Evolutionary conservation across 2,329 filamentous ascomycete species (phyloP), one percentile per base, ranked within the genome.

Genomic region (Aspergillus viridinutans): DNA sequence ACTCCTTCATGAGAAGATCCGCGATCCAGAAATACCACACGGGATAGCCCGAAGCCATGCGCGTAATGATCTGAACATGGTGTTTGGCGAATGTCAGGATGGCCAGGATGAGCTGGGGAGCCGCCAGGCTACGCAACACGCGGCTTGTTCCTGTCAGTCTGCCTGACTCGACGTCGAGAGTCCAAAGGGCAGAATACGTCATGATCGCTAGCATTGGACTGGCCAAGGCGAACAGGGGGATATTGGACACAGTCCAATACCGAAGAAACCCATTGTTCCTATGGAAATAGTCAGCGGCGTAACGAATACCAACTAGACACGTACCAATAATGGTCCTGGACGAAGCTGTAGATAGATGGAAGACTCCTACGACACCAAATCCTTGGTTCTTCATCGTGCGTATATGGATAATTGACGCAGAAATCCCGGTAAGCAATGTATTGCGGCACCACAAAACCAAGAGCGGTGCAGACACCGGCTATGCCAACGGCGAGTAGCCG

Each of bases 41-140:
- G 14, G 56, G 56, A 40, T 56, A 58, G 5, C 56, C 56, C 9
- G 56, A 58, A 3, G 56, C 35, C 45, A 58, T 12, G 32, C 56
- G 56, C 4, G 53, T 58, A 50, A 58, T 56, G 21, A 58, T 53
- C 48, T 58, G 56, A 9, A 58, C 56, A n/a, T 58, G 56, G 17
- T 58, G 49, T 17, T 48, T 56, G 17, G 52, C 20, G 17, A 56
- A 47, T 4, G 50, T 42, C 20, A 56, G 38, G 20, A 56, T 25
- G 2, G 56, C 42, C 26, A 58, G 43, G 7, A 48, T 52, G 12
- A 56, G 28, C n/a, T 58, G 56, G 17, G 53, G 49, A 28, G 47
- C 53, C 5, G 56, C 56, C 25, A 58, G 53, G 4, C 53, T 55
- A 20, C 53, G 53, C 49, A 58, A 23, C n/a, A 58, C 29, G 7